Evolutionary conservation across 2,329 filamentous ascomycete genomes (phyloP).

Genomic region (Scorias spongiosa): DNA sequence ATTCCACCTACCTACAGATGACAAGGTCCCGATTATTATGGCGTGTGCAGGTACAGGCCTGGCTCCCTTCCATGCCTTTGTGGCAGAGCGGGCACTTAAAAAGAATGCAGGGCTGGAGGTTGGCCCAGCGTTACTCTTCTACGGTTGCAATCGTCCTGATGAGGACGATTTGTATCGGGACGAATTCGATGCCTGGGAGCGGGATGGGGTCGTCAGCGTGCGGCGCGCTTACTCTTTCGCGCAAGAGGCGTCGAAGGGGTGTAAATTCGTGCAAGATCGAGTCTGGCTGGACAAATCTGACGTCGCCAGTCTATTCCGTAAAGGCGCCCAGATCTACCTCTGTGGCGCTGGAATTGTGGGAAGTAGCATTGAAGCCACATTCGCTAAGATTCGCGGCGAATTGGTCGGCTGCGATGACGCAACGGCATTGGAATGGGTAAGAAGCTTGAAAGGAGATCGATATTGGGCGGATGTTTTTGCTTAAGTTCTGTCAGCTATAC

Average conservation of each 20-base stretch:
- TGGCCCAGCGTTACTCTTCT: slow-evolving; percentile 49
- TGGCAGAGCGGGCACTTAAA: slow-evolving; percentile 60
- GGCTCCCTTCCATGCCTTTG: slow-evolving; percentile 94
- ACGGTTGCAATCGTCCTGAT: slow-evolving; percentile 42
- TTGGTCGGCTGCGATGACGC: too few species aligned
- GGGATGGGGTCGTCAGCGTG: slow-evolving; percentile 44
- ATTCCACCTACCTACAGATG: slow-evolving; percentile 29
- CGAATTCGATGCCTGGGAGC: slow-evolving; percentile 45
- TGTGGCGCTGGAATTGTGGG: too few species aligned
- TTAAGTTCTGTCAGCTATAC: too few species aligned
- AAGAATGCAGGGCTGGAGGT: slow-evolving; percentile 35
- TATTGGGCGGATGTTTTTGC: too few species aligned
- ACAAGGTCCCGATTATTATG: slow-evolving; percentile 27
- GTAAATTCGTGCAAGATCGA: slow-evolving; percentile 39
- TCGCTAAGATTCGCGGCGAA: too few species aligned
- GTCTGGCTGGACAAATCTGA: too few species aligned
- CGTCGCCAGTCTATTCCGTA: too few species aligned
- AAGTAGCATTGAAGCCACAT: too few species aligned
- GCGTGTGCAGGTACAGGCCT: slow-evolving; percentile 58
- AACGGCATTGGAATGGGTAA: too few species aligned
- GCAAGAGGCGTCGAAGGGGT: slow-evolving; percentile 29
- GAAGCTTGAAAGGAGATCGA: too few species aligned
- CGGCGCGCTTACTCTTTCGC: slow-evolving; percentile 43
- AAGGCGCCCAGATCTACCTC: too few species aligned
- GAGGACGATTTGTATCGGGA: slow-evolving; percentile 46